phyloP scores from a whole-genome alignment of 306 rosid genomes.

The Sechiopsis laciniata region DNA sequence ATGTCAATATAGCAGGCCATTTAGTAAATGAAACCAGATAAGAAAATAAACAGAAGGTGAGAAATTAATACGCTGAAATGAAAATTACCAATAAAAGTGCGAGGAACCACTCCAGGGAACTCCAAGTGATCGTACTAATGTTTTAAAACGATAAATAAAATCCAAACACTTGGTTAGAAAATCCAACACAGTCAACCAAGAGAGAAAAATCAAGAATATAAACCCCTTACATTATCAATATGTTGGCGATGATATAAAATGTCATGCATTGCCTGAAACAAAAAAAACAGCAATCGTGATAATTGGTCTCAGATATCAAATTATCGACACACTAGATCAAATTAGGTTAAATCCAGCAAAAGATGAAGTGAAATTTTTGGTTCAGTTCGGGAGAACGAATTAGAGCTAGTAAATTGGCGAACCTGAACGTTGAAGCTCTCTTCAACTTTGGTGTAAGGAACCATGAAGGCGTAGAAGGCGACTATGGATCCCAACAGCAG shows the following conservation, averaged over 20 bases:
- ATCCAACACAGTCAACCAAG: background rate
- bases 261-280: slow-evolving; percentile 79
- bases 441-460: slow-evolving; percentile 90
- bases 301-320: background rate
- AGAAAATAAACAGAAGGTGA: background rate
- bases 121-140: slow-evolving; percentile 86
- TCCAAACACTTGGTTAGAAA: slow-evolving; percentile 11
- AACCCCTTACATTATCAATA: slow-evolving; percentile 50
- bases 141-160: slow-evolving; percentile 20
- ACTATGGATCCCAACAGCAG: slow-evolving; percentile 55
- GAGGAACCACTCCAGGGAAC: slow-evolving; percentile 90
- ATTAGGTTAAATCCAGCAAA: background rate
- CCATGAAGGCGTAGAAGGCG: slow-evolving; percentile 51
- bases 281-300: background rate
- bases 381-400: background rate
- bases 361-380: slow-evolving; percentile 8
- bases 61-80: background rate
- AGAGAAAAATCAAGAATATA: background rate
- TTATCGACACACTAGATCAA: background rate
- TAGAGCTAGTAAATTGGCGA: background rate
- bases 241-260: slow-evolving; percentile 59
- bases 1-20: background rate
- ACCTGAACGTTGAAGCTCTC: slow-evolving; percentile 95
- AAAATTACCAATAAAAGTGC: slow-evolving; percentile 70
- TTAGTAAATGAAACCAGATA: background rate